Evolutionary conservation across 108 stramenopile species (phyloP).

Genomic region (Fragilariopsis cylindrus): DNA sequence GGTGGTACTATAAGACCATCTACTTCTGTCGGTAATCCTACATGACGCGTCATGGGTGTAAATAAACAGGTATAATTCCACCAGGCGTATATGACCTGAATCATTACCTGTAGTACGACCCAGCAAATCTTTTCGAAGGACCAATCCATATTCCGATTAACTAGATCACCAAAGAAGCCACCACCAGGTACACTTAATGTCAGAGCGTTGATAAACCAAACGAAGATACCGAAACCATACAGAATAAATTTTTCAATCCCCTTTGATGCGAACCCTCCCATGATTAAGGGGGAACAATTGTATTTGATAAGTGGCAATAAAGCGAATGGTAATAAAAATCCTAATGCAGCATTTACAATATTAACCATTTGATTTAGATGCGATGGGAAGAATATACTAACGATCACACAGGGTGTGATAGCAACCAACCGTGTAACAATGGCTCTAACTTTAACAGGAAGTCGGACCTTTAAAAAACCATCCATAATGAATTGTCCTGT

Average conservation of each 20-base stretch:
- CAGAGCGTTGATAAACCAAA: conserved; percentile 57
- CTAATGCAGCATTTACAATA: conserved; percentile 74
- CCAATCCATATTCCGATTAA: conserved; percentile 23
- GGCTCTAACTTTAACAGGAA: conserved; percentile 63
- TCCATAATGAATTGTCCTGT: conserved; percentile 90
- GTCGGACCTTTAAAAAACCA: conserved; percentile 71
- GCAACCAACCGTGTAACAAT: conserved; percentile 74
- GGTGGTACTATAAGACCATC: too few relatives aligned
- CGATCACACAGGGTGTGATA: conserved; percentile 72
- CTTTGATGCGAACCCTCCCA: conserved; percentile 58
- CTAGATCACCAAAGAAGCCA: conserved; percentile 60
- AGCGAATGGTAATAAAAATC: conserved; percentile 79
- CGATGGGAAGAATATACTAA: conserved; percentile 61
- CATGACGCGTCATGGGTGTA: background rate
- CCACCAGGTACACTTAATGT: conserved; percentile 52
- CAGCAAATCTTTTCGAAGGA: conserved; percentile 31
- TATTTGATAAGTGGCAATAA: conserved; percentile 78
- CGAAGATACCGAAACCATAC: conserved; percentile 43
- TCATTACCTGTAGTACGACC: conserved; percentile 40
- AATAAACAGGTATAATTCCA: conserved; percentile 45
- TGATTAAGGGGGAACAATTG: conserved; percentile 50
- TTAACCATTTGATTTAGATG: conserved; percentile 70
- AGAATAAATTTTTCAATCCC: conserved; percentile 44
- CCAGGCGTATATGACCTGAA: conserved; percentile 49
- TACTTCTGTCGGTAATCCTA: too few relatives aligned